Conservation (phyloP, 2,329 filamentous ascomycete genomes). For the Coleophoma cylindrospora region DNA sequence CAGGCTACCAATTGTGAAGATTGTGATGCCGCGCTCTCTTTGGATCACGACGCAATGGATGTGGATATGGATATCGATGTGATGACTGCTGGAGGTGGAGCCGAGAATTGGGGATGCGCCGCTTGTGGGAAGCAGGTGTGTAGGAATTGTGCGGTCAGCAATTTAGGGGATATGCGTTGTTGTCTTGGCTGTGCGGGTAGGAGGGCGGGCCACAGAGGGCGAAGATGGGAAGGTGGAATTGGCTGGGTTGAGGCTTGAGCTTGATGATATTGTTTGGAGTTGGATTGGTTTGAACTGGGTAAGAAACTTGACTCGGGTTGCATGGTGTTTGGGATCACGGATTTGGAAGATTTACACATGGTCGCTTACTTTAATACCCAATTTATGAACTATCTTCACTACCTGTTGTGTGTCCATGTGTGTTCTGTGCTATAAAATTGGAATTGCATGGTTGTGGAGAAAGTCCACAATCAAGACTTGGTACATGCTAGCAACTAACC, state of each 20-base stretch:
- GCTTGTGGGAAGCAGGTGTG: conserved; percentile 52
- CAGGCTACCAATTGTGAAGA: conserved; percentile 45
- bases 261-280: background rate
- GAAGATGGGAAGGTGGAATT: conserved; percentile 8
- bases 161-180: conserved; percentile 46
- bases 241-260: conserved; percentile 8
- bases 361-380: no score
- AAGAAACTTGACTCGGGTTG: no score
- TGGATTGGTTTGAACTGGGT: background rate
- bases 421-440: no score
- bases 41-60: conserved; percentile 1
- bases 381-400: no score
- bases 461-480: no score
- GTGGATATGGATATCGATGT: conserved; percentile 37
- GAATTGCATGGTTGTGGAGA: no score
- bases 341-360: no score
- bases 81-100: conserved; percentile 16
- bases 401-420: no score
- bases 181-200: conserved; percentile 48
- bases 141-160: conserved; percentile 54
- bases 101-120: conserved; percentile 34
- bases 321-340: no score
- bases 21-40: conserved; percentile 35
- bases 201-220: conserved; percentile 32
- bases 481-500: no score